Evolutionary conservation across 495 filamentous ascomycete species (phyloP).

Genomic region (Rhypophila decipiens): DNA sequence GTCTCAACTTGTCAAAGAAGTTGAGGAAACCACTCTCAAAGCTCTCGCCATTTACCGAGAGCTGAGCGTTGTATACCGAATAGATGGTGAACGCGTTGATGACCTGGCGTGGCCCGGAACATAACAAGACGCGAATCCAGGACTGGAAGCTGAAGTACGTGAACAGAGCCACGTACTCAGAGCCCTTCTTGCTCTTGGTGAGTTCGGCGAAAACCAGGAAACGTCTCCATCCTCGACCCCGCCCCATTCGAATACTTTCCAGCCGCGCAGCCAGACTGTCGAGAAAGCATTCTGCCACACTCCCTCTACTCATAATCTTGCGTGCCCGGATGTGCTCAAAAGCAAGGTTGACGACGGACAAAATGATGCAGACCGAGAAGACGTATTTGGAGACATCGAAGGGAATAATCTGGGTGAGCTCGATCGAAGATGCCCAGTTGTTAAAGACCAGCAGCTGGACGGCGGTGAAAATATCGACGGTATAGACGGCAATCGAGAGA

Average conservation of each 20-base stretch:
- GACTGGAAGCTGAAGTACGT: conserved; percentile 92
- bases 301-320: conserved; percentile 71
- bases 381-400: conserved; percentile 78
- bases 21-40: conserved; percentile 49
- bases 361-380: conserved; percentile 80
- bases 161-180: conserved; percentile 87
- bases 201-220: conserved; percentile 91
- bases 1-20: conserved; percentile 71
- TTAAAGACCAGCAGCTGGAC: conserved; percentile 82
- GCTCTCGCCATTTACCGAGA: conserved; percentile 55
- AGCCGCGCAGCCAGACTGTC: conserved; percentile 76
- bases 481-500: conserved; percentile 78
- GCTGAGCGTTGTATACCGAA: conserved; percentile 60
- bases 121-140: conserved; percentile 82
- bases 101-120: conserved; percentile 83
- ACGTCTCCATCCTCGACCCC: conserved; percentile 66
- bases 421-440: conserved; percentile 52
- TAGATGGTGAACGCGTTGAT: conserved; percentile 85
- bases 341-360: conserved; percentile 70
- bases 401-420: conserved; percentile 40
- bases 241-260: conserved; percentile 67
- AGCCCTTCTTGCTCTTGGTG: conserved; percentile 84
- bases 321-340: conserved; percentile 74
- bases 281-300: conserved; percentile 86
- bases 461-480: conserved; percentile 85